A percentile compares a stretch with the other conserved stretches of the same genome.
These are phyloP conservation scores for Coemansia sp. DNA, from an alignment of 192 early-diverging fungal genomes.

Conservation along the genomic window DNA sequence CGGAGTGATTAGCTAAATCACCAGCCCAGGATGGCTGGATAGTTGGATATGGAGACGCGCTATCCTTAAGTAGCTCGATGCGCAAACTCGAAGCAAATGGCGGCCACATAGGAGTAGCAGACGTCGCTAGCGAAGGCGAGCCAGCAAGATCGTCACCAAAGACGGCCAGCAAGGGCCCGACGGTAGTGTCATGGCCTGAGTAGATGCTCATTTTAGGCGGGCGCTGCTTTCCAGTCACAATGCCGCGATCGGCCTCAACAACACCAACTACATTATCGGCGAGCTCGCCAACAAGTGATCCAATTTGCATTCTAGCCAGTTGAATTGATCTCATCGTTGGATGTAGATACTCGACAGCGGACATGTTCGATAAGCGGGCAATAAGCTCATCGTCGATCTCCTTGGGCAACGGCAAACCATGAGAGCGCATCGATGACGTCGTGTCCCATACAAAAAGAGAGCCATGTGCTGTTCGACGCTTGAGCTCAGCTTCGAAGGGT, in stretches of 20 bases:
- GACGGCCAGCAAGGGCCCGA: conserved; percentile 45
- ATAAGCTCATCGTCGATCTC: conserved; percentile 33
- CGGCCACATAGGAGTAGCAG: conserved; percentile 30
- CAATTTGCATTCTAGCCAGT: conserved; percentile 41
- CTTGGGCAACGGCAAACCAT: conserved; percentile 35
- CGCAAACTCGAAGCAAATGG: conserved; percentile 43
- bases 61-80: conserved; percentile 53
- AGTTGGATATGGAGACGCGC: conserved; percentile 20
- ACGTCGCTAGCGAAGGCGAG: not conserved
- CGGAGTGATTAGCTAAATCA: conserved; percentile 23
- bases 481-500: conserved; percentile 11
- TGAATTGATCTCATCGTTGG: conserved; percentile 20
- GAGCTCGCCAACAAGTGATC: conserved; percentile 38
- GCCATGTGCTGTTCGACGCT: not conserved
- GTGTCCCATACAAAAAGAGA: conserved; percentile 30
- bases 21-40: conserved; percentile 45
- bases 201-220: conserved; percentile 40
- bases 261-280: conserved; percentile 26
- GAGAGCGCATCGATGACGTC: conserved; percentile 24
- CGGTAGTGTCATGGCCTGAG: conserved; percentile 55
- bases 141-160: conserved; percentile 25
- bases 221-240: not conserved
- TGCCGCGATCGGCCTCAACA: conserved; percentile 41
- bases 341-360: conserved; percentile 26
- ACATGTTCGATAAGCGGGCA: conserved; percentile 19